Conservation (phyloP, 352 stramenopile genomes). For the Phytophthora tentaculata region DNA sequence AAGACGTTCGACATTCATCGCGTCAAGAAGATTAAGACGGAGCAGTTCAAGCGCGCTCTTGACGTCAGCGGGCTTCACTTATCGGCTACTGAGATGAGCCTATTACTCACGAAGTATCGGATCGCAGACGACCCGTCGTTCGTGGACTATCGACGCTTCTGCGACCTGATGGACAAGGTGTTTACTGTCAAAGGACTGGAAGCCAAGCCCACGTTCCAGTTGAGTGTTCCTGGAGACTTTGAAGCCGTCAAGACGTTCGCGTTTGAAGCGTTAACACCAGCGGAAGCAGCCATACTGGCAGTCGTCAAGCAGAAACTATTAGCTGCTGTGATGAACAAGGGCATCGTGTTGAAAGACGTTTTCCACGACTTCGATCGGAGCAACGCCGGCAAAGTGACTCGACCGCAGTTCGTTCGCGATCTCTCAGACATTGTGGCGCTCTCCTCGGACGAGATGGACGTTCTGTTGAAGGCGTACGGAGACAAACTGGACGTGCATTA, state of each 20-base stretch:
- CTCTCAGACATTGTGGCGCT: conserved; percentile 71
- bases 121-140: conserved; percentile 63
- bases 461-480: conserved; percentile 74
- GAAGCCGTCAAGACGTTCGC: conserved; percentile 45
- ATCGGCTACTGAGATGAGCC: conserved; percentile 50
- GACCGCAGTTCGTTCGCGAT: conserved; percentile 78
- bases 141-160: conserved; percentile 84
- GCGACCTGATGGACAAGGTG: conserved; percentile 85
- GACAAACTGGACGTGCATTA: conserved; percentile 85
- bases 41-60: conserved; percentile 84
- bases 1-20: conserved; percentile 87
- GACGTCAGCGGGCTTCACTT: conserved; percentile 81
- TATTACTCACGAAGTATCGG: conserved; percentile 75
- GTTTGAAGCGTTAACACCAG: conserved; percentile 29
- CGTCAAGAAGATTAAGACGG: conserved; percentile 82
- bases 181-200: conserved; percentile 84
- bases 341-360: conserved; percentile 87
- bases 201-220: conserved; percentile 46
- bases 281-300: conserved; percentile 44
- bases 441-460: conserved; percentile 53
- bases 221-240: conserved; percentile 42
- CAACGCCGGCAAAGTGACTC: conserved; percentile 86
- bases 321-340: conserved; percentile 73
- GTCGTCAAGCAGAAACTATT: conserved; percentile 65
- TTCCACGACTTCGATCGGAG: conserved; percentile 88